Conservation (phyloP, 148 eudicot species). For the Fagopyrum homotropicum region DNA sequence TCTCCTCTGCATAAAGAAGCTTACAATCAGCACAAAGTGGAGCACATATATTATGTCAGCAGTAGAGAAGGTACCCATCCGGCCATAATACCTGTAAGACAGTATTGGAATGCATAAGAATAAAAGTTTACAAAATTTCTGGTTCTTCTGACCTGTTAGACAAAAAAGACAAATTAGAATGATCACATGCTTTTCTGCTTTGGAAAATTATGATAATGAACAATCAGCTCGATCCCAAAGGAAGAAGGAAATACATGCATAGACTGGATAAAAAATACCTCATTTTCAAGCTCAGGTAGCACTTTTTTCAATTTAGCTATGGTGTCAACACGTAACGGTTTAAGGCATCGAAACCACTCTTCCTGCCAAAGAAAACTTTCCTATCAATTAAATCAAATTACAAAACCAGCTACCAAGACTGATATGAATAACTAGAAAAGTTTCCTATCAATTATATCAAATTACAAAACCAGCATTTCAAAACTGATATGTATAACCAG, state of each 20-base stretch:
- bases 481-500: neutral
- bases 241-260: neutral
- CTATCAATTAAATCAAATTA: neutral
- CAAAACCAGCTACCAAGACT: neutral
- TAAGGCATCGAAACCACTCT: conserved; percentile 90
- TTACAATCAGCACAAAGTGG: conserved; percentile 7
- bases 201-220: neutral
- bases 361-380: conserved; percentile 43
- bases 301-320: conserved; percentile 63
- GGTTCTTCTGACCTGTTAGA: conserved; percentile 59
- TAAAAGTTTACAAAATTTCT: conserved; percentile 69
- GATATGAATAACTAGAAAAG: neutral
- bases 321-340: conserved; percentile 71
- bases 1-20: conserved; percentile 57
- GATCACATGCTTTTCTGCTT: neutral
- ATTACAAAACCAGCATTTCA: neutral
- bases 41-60: neutral
- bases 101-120: conserved; percentile 72
- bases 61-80: neutral
- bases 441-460: neutral
- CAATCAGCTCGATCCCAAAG: neutral
- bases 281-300: conserved; percentile 71
- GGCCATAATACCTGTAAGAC: conserved; percentile 69
- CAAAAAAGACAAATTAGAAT: conserved; percentile 13
- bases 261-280: conserved; percentile 35